Percentiles rank a stretch among this genome's conserved stretches.
These are phyloP conservation scores for Oxalis stricta DNA, from an alignment of 441 rosid species.

Conservation along the genomic window DNA sequence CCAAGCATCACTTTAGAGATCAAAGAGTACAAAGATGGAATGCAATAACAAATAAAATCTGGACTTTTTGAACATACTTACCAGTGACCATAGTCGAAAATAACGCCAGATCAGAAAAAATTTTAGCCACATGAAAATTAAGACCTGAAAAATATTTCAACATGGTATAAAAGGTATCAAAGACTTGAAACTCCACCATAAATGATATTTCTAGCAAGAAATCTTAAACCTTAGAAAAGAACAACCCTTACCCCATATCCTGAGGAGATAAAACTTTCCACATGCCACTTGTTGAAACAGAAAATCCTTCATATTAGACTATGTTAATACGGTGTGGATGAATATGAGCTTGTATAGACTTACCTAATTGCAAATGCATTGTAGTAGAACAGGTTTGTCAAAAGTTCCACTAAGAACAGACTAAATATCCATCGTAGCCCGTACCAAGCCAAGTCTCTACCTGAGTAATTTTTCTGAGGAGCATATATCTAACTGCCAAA, in stretches of 20 bases:
- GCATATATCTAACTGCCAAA: constrained; percentile 50
- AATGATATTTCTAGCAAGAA: too few species aligned
- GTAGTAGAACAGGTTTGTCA: constrained; percentile 68
- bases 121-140: constrained; percentile 97
- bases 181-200: too few species aligned
- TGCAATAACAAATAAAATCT: not conserved
- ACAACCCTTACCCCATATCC: constrained; percentile 82
- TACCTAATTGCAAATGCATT: constrained; percentile 89
- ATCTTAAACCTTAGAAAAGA: not conserved
- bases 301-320: constrained; percentile 12
- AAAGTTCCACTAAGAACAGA: constrained; percentile 63
- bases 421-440: constrained; percentile 71
- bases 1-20: too few species aligned
- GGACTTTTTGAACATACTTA: too few species aligned
- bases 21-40: too few species aligned
- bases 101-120: constrained; percentile 92
- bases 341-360: constrained; percentile 11
- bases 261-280: constrained; percentile 75
- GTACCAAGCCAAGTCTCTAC: constrained; percentile 41
- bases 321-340: not conserved
- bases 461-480: constrained; percentile 54
- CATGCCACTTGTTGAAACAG: constrained; percentile 42
- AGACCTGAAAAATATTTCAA: constrained; percentile 32
- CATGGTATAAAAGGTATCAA: not conserved
- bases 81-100: constrained; percentile 96